phyloP scores from a whole-genome alignment of 495 filamentous ascomycete genomes.

The Chlorociboria aeruginascens region DNA sequence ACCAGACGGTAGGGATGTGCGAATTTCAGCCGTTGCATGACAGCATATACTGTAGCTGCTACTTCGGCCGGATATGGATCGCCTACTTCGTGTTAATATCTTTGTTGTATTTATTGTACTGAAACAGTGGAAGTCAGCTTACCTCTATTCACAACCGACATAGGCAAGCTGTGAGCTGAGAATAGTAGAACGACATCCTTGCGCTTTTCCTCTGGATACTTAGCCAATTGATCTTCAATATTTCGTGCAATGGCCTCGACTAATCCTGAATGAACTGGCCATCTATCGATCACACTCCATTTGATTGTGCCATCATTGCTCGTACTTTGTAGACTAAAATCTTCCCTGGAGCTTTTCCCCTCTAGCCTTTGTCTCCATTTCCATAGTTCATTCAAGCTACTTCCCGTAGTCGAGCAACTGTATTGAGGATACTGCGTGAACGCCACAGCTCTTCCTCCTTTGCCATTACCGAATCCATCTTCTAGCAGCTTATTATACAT shows the following conservation, averaged over 20 bases:
- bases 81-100: slow-evolving; percentile 34
- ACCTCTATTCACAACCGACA: slow-evolving; percentile 93
- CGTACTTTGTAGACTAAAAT: slow-evolving; percentile 22
- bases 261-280: slow-evolving; percentile 82
- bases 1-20: slow-evolving; percentile 84
- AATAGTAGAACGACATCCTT: slow-evolving; percentile 78
- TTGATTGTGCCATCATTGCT: slow-evolving; percentile 55
- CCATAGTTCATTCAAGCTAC: slow-evolving; percentile 94
- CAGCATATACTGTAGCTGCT: slow-evolving; percentile 90
- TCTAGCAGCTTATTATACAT: slow-evolving; percentile 71
- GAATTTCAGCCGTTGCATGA: slow-evolving; percentile 81
- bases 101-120: no score
- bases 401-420: slow-evolving; percentile 96
- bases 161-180: slow-evolving; percentile 90
- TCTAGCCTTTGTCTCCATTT: slow-evolving; percentile 87
- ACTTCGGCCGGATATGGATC: slow-evolving; percentile 97
- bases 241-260: slow-evolving; percentile 87
- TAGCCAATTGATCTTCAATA: slow-evolving; percentile 68
- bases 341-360: slow-evolving; percentile 39
- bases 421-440: slow-evolving; percentile 99
- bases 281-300: slow-evolving; percentile 98
- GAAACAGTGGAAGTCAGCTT: slow-evolving; percentile 12
- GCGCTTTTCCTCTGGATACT: slow-evolving; percentile 70
- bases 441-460: slow-evolving; percentile 82
- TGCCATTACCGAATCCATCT: slow-evolving; percentile 82